Conservation (phyloP, 2,329 filamentous ascomycete species). For the Paecilomyces formosus region DNA sequence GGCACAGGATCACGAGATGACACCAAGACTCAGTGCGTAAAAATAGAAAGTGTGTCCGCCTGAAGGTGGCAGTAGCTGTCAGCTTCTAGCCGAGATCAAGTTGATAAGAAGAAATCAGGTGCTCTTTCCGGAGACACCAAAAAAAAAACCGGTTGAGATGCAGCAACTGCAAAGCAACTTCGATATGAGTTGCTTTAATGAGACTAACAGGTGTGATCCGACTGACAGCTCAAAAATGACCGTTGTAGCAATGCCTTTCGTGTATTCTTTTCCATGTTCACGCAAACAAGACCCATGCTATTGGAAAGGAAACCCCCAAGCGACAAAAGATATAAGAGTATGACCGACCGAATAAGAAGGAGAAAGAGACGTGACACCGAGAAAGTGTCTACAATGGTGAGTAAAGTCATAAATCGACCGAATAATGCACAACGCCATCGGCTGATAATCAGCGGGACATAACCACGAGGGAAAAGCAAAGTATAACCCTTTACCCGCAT, state of each 20-base stretch:
- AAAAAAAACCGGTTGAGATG: neutral
- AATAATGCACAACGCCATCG: slow-evolving; percentile 1
- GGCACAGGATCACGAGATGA: neutral
- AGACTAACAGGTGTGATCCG: neutral
- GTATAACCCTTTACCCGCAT: neutral
- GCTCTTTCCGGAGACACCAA: no score
- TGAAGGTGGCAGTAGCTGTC: no score
- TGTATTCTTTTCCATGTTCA: neutral
- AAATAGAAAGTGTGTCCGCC: no score
- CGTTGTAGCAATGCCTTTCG: neutral
- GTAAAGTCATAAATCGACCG: neutral
- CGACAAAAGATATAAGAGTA: neutral
- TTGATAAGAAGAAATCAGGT: no score
- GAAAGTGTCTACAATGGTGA: neutral
- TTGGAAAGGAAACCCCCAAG: neutral
- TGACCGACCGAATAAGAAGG: neutral
- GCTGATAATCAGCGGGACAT: neutral
- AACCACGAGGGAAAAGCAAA: neutral
- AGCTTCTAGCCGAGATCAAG: no score
- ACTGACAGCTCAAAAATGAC: neutral
- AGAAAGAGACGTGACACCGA: neutral
- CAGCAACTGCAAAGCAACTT: neutral
- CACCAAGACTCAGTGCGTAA: no score
- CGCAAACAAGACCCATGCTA: neutral
- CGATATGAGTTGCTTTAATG: neutral